Conservation (phyloP, 257 asterid genomes). For the Handroanthus guayacan region DNA sequence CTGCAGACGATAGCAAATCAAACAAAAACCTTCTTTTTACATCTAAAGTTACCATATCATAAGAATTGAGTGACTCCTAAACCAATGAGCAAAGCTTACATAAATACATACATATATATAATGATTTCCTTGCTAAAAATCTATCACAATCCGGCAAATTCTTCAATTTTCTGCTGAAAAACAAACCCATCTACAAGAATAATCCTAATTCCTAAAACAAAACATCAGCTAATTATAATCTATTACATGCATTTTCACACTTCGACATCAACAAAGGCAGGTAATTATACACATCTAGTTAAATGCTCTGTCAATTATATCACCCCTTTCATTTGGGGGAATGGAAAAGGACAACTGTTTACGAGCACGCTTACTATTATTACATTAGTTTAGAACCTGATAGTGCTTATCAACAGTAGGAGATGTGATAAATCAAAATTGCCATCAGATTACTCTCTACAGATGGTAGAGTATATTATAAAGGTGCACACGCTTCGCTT, state of each 20-base stretch:
- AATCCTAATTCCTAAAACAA: slow-evolving; percentile 10
- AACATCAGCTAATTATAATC: slow-evolving; percentile 1
- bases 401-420: slow-evolving; percentile 9
- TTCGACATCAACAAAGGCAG: slow-evolving; percentile 17
- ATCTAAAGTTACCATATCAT: slow-evolving; percentile 3
- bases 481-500: background rate
- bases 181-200: slow-evolving; percentile 1
- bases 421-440: background rate
- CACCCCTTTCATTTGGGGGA: background rate
- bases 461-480: background rate
- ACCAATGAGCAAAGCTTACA: background rate
- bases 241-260: background rate
- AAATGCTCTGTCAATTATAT: background rate
- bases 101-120: background rate
- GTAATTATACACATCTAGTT: background rate
- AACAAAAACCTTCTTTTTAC: background rate
- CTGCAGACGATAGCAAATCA: slow-evolving; percentile 1
- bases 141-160: slow-evolving; percentile 10
- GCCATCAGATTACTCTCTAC: slow-evolving; percentile 1
- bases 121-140: background rate
- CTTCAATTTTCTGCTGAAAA: slow-evolving; percentile 15
- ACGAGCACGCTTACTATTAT: background rate
- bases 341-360: background rate
- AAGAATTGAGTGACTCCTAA: background rate
- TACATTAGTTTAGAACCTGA: background rate